Evolutionary conservation across 2,329 filamentous ascomycete genomes (phyloP).

Genomic region (Blastomyces emzantsi): DNA sequence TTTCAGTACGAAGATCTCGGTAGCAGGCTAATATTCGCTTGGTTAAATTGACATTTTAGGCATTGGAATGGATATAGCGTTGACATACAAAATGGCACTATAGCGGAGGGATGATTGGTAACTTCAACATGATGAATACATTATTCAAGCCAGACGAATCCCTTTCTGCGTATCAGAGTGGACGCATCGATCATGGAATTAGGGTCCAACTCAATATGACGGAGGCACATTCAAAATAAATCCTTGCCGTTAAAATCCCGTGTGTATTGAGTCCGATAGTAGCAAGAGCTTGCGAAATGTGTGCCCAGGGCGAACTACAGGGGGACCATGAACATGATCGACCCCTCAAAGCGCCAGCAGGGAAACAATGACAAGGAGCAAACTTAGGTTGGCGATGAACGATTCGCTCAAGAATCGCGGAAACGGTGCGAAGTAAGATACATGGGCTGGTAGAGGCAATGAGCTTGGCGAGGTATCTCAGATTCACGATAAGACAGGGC

Average conservation of each 20-base stretch:
- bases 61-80: not conserved
- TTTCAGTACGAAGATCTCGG: not conserved
- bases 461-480: too few relatives aligned
- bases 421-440: not conserved
- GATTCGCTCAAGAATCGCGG: not conserved
- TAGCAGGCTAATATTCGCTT: not conserved
- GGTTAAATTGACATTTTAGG: not conserved
- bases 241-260: not conserved
- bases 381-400: not conserved
- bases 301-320: not conserved
- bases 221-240: not conserved
- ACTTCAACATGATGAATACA: not conserved
- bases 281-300: not conserved
- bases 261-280: not conserved
- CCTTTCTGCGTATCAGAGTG: too few relatives aligned
- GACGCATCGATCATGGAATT: not conserved
- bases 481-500: too few relatives aligned
- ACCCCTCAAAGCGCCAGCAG: not conserved
- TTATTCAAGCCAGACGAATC: not conserved
- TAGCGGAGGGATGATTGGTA: not conserved
- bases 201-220: not conserved
- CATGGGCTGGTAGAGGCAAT: not conserved
- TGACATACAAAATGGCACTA: not conserved
- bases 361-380: too few relatives aligned
- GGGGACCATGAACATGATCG: not conserved